Evolutionary conservation across 106 monocot species (phyloP).

Genomic region (Amphibolis antarctica): DNA sequence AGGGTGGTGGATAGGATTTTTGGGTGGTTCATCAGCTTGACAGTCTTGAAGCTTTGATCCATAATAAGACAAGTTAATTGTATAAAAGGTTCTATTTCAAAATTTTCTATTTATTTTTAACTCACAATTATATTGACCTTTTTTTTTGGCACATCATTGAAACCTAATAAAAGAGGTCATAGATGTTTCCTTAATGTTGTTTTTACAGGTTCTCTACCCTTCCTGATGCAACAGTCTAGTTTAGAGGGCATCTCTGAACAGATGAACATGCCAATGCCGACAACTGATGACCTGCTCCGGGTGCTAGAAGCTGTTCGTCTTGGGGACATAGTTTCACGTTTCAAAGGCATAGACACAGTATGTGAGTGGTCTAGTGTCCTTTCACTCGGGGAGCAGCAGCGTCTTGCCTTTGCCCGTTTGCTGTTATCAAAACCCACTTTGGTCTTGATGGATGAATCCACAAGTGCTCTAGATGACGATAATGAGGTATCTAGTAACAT

Average conservation of each 20-base stretch:
- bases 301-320: slow-evolving; percentile 60
- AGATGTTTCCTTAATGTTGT: neutral
- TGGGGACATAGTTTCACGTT: slow-evolving; percentile 66
- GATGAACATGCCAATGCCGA: slow-evolving; percentile 19
- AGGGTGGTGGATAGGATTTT: too few species aligned
- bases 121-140: too few species aligned
- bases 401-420: slow-evolving; percentile 78
- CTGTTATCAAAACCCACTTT: slow-evolving; percentile 53
- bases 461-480: slow-evolving; percentile 72
- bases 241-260: neutral
- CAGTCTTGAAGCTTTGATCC: too few species aligned
- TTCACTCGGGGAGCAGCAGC: slow-evolving; percentile 90
- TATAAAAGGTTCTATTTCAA: too few species aligned
- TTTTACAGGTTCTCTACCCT: slow-evolving; percentile 9
- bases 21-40: too few species aligned
- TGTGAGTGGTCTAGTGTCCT: slow-evolving; percentile 75
- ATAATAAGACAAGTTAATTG: too few species aligned
- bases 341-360: slow-evolving; percentile 55
- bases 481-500: too few species aligned
- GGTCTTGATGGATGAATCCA: slow-evolving; percentile 67
- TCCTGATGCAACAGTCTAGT: slow-evolving; percentile 3
- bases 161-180: neutral
- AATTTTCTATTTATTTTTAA: too few species aligned
- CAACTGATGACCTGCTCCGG: slow-evolving; percentile 49
- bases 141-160: neutral